phyloP scores from a whole-genome alignment of 1,284 basidiomycete genomes.

The Neonothopanus nambi region DNA sequence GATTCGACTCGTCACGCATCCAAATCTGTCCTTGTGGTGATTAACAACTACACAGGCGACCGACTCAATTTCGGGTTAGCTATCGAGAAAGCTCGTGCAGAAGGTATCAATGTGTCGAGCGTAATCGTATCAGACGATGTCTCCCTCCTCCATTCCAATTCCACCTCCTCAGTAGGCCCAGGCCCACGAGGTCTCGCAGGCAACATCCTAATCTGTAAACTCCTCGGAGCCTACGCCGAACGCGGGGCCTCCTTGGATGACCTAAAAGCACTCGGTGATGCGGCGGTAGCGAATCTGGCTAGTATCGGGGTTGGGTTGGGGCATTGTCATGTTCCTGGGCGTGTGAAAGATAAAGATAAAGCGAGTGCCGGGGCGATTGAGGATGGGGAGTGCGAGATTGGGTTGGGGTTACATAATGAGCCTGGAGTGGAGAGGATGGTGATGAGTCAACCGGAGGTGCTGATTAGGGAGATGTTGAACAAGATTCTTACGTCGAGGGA shows the following conservation, averaged over 20 bases:
- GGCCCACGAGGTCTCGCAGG: conserved; percentile 61
- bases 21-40: conserved; percentile 40
- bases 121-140: conserved; percentile 73
- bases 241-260: conserved; percentile 44
- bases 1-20: background rate
- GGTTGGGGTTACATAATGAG: conserved; percentile 60
- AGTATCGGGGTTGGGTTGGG: conserved; percentile 55
- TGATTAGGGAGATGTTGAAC: conserved; percentile 42
- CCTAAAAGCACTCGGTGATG: conserved; percentile 50
- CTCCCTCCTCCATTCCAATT: conserved; percentile 40
- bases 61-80: conserved; percentile 73
- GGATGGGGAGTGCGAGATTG: conserved; percentile 46
- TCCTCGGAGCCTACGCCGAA: conserved; percentile 58
- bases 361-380: conserved; percentile 25
- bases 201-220: conserved; percentile 71
- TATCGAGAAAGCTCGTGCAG: conserved; percentile 54
- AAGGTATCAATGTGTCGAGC: conserved; percentile 44
- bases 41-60: conserved; percentile 58
- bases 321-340: conserved; percentile 59
- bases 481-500: conserved; percentile 24
- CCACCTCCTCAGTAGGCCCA: conserved; percentile 26
- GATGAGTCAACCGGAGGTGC: conserved; percentile 27
- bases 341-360: conserved; percentile 26
- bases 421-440: conserved; percentile 45
- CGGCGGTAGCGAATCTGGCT: conserved; percentile 43